These are phyloP conservation scores for Panellus pusillus DNA, from an alignment of 768 basidiomycete genomes.

Conservation along the genomic window DNA sequence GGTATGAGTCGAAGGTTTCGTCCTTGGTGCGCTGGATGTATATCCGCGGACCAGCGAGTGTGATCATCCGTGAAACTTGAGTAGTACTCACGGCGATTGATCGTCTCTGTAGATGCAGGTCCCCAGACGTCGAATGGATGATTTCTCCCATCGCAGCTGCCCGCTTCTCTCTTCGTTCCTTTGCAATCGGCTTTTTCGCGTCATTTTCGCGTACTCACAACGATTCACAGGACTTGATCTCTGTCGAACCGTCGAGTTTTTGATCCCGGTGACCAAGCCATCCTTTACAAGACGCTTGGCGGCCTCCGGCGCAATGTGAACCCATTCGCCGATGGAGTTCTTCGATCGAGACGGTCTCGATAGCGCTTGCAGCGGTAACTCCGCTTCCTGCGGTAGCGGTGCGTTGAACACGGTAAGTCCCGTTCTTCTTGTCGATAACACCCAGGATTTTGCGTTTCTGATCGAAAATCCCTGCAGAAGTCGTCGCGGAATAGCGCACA, in stretches of 20 bases:
- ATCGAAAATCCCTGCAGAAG: constrained; percentile 26
- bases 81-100: constrained; percentile 28
- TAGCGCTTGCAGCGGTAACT: background rate
- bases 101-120: constrained; percentile 24
- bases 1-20: constrained; percentile 25
- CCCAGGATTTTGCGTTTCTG: constrained; percentile 7
- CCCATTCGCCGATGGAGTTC: constrained; percentile 31
- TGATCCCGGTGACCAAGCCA: constrained; percentile 27
- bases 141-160: constrained; percentile 29
- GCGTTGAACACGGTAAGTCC: constrained; percentile 15
- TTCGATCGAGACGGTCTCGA: constrained; percentile 13
- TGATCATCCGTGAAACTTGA: constrained; percentile 35
- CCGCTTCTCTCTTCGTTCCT: constrained; percentile 22
- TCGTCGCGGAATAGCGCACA: constrained; percentile 24
- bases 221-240: constrained; percentile 27
- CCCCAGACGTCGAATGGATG: constrained; percentile 38
- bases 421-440: constrained; percentile 6
- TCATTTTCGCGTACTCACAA: constrained; percentile 33
- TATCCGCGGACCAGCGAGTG: constrained; percentile 23
- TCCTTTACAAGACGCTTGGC: constrained; percentile 27
- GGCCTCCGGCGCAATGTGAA: constrained; percentile 25
- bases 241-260: constrained; percentile 23
- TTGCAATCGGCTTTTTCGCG: constrained; percentile 27
- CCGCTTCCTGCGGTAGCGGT: background rate
- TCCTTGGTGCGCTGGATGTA: constrained; percentile 30